phyloP scores from a whole-genome alignment of 2,329 filamentous ascomycete species.

The Talaromyces pinophilus region DNA sequence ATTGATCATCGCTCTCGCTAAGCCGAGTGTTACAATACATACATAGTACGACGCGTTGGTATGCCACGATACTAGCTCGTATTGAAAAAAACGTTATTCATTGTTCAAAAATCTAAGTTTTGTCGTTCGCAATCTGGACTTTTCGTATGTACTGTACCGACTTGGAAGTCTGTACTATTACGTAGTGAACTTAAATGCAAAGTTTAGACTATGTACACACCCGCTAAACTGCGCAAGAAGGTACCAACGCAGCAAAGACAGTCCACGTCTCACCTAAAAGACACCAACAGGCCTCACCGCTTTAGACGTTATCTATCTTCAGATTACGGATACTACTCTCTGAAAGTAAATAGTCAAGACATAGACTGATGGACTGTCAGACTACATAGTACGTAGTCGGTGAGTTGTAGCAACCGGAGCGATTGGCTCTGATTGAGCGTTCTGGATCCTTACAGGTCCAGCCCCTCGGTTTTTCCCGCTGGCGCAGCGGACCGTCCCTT shows the following conservation, averaged over 20 bases:
- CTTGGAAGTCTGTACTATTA: background rate
- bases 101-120: background rate
- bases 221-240: slow-evolving; percentile 4
- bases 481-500: slow-evolving; percentile 19
- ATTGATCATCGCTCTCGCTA: background rate
- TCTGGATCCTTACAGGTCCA: slow-evolving; percentile 14
- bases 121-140: slow-evolving; percentile 2
- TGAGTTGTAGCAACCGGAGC: background rate
- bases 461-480: slow-evolving; percentile 17
- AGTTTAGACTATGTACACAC: background rate
- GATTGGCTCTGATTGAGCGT: slow-evolving; percentile 1
- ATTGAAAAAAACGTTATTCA: background rate
- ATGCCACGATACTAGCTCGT: background rate
- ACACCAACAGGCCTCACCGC: slow-evolving; percentile 2
- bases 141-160: background rate
- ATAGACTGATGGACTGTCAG: background rate
- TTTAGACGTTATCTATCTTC: background rate
- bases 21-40: background rate
- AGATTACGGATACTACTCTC: background rate
- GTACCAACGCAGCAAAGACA: slow-evolving; percentile 10
- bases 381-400: background rate
- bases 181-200: background rate
- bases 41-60: background rate
- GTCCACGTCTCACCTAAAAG: background rate
- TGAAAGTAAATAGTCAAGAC: too few species aligned